These are phyloP conservation scores for Pestalotiopsis fici DNA, from an alignment of 2,329 filamentous ascomycete species.

Conservation along the genomic window DNA sequence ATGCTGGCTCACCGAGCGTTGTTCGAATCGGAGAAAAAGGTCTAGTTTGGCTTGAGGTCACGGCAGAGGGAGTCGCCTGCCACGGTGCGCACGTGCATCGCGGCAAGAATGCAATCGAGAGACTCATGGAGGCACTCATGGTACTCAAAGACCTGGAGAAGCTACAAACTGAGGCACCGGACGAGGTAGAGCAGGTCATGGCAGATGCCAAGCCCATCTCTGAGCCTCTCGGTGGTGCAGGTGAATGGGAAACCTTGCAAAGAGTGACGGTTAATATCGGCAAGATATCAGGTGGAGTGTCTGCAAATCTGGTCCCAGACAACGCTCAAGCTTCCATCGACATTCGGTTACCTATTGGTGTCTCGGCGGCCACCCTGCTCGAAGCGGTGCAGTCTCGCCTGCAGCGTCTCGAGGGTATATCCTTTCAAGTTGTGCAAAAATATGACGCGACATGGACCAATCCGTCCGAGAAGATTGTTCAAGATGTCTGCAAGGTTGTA, in stretches of 20 bases:
- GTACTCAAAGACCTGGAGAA: background rate
- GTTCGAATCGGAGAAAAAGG: background rate
- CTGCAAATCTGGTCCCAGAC: background rate
- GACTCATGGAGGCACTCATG: background rate
- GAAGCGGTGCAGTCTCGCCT: background rate
- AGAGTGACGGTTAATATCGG: background rate
- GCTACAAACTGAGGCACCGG: background rate
- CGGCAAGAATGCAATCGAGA: background rate
- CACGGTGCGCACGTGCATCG: background rate
- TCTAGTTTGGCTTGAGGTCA: background rate
- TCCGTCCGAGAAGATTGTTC: background rate
- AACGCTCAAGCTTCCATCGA: background rate
- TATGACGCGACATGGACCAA: background rate
- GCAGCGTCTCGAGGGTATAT: background rate
- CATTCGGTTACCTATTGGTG: background rate
- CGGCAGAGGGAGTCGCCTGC: background rate
- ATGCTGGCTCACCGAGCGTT: background rate
- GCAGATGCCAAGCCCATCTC: background rate
- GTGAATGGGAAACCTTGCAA: background rate
- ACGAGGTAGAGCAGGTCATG: background rate
- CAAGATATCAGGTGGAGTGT: background rate
- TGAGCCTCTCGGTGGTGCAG: background rate
- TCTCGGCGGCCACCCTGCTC: background rate
- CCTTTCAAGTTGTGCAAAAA: background rate
- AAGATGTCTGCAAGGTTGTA: background rate